phyloP scores from a whole-genome alignment of 345 rosid genomes.

The Citrus sinensis region DNA sequence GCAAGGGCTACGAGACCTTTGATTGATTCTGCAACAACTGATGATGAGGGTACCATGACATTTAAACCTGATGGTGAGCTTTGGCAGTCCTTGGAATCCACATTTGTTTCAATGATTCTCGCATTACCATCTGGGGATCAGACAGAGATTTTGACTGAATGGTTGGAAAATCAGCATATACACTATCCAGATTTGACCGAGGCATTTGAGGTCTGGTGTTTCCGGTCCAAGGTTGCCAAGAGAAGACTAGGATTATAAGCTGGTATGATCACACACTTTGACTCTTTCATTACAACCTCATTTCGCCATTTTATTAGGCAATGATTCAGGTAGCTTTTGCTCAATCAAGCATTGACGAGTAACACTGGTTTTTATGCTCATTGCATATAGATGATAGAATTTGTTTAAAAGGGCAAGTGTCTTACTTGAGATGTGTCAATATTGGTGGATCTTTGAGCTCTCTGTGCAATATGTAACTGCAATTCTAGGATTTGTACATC shows the following conservation, averaged over 20 bases:
- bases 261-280: conserved; percentile 3
- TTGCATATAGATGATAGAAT: neutral
- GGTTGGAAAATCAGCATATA: conserved; percentile 55
- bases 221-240: conserved; percentile 73
- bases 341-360: neutral
- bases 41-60: conserved; percentile 28
- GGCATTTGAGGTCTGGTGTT: conserved; percentile 93
- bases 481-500: conserved; percentile 2
- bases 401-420: neutral
- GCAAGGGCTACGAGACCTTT: conserved; percentile 62
- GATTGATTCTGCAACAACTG: conserved; percentile 37
- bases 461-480: neutral
- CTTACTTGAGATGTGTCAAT: neutral
- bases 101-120: conserved; percentile 66
- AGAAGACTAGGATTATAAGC: conserved; percentile 49
- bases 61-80: conserved; percentile 60
- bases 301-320: conserved; percentile 8
- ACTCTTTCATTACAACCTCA: neutral
- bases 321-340: conserved; percentile 13
- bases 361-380: neutral
- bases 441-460: neutral
- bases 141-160: conserved; percentile 76
- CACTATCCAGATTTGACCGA: conserved; percentile 83
- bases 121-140: conserved; percentile 81
- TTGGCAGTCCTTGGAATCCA: conserved; percentile 79